Conservation (phyloP, 1,139 yeast genomes). For the Saccharomyces hybrid region DNA sequence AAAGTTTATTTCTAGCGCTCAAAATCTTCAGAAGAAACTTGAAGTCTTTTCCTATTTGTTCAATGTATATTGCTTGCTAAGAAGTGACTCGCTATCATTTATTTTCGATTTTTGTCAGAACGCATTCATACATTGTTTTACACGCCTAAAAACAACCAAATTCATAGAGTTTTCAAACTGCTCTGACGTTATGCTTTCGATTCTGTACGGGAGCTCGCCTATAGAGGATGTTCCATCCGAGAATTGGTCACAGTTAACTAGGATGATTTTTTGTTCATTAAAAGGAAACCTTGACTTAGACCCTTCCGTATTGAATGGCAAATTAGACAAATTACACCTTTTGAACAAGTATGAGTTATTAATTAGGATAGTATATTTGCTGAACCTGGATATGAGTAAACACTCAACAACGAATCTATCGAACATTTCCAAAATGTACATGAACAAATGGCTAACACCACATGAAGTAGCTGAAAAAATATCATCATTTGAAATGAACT, state of each 20-base stretch:
- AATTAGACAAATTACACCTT: slow-evolving; percentile 18
- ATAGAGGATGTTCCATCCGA: slow-evolving; percentile 4
- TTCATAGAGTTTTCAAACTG: slow-evolving; percentile 8
- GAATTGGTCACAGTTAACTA: slow-evolving; percentile 17
- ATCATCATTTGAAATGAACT: slow-evolving; percentile 32
- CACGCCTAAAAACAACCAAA: slow-evolving; percentile 5
- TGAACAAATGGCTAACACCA: slow-evolving; percentile 23
- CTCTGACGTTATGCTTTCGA: slow-evolving; percentile 22
- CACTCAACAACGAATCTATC: slow-evolving; percentile 25
- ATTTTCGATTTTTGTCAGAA: slow-evolving; percentile 15
- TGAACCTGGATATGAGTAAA: slow-evolving; percentile 30
- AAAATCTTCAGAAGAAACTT: slow-evolving; percentile 5
- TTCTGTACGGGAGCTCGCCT: slow-evolving; percentile 16
- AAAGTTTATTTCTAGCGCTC: slow-evolving; percentile 17
- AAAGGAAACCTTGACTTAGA: slow-evolving; percentile 18
- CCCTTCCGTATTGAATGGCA: slow-evolving; percentile 15
- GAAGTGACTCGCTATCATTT: slow-evolving; percentile 9
- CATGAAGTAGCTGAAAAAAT: slow-evolving; percentile 8
- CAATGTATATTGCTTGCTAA: slow-evolving; percentile 14
- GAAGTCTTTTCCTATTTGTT: slow-evolving; percentile 17
- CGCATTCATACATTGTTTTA: slow-evolving; percentile 11
- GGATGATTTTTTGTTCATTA: slow-evolving; percentile 18
- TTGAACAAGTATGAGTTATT: slow-evolving; percentile 26
- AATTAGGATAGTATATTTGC: slow-evolving; percentile 29
- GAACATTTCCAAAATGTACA: slow-evolving; percentile 25